phyloP scores from a whole-genome alignment of 345 rosid genomes.

The Mangifera indica region DNA sequence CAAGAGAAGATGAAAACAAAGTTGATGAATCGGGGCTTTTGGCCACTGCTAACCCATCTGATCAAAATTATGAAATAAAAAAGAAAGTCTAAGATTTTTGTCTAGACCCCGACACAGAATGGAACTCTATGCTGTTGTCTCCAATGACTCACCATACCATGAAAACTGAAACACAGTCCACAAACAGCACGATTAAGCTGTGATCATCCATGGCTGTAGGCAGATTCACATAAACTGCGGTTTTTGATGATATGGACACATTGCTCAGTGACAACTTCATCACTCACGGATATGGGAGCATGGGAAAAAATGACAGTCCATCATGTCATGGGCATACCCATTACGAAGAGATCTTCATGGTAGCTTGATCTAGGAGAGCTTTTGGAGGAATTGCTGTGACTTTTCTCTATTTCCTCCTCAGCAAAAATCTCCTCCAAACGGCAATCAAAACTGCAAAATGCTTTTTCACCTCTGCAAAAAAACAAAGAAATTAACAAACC shows the following conservation, averaged over 20 bases:
- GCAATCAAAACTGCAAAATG: conserved; percentile 39
- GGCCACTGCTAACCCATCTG: conserved; percentile 52
- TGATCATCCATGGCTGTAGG: conserved; percentile 33
- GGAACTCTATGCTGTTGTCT: conserved; percentile 25
- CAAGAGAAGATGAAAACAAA: conserved; percentile 14
- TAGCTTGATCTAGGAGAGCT: conserved; percentile 37
- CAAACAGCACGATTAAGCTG: conserved; percentile 6
- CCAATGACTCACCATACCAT: conserved; percentile 23
- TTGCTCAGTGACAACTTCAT: conserved; percentile 14
- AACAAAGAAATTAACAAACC: conserved; percentile 13
- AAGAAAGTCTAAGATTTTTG: neutral
- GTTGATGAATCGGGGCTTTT: conserved; percentile 43
- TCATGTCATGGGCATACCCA: conserved; percentile 35
- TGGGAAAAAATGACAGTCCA: neutral
- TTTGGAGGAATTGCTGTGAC: conserved; percentile 24
- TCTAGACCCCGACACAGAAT: conserved; percentile 17
- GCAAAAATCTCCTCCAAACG: conserved; percentile 30
- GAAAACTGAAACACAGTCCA: conserved; percentile 11
- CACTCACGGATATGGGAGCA: conserved; percentile 3
- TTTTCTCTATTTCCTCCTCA: conserved; percentile 35
- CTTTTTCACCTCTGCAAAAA: conserved; percentile 37
- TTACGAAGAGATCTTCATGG: conserved; percentile 41
- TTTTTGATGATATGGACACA: conserved; percentile 14
- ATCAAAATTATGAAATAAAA: conserved; percentile 13
- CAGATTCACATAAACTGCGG: conserved; percentile 28